Percentiles rank a stretch among this genome's conserved stretches.
These are phyloP conservation scores for Rhizopus delemar DNA, from an alignment of 371 early-diverging fungal genomes.

Conservation along the genomic window DNA sequence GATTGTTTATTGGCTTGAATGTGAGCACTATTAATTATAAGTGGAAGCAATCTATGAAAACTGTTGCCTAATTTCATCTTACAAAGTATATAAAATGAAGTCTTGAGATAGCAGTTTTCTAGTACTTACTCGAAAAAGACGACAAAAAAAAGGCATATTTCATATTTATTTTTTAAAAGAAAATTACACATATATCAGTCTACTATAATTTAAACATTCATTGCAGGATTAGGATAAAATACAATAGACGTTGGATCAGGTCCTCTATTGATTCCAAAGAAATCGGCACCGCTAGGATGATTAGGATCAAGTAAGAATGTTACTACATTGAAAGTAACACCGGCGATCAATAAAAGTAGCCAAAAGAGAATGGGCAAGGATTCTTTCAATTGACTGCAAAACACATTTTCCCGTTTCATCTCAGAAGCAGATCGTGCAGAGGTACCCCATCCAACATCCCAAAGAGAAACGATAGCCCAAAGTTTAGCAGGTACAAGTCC, in stretches of 20 bases:
- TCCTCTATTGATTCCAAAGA: slow-evolving; percentile 17
- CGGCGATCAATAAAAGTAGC: slow-evolving; percentile 33
- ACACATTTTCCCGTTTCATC: slow-evolving; percentile 37
- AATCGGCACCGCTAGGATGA: slow-evolving; percentile 11
- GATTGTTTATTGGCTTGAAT: too few species aligned
- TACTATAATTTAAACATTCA: too few species aligned
- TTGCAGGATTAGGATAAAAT: slow-evolving; percentile 41
- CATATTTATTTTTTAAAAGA: too few species aligned
- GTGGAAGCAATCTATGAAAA: too few species aligned
- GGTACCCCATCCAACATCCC: slow-evolving; percentile 66
- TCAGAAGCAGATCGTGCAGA: slow-evolving; percentile 52
- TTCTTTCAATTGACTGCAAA: slow-evolving; percentile 42
- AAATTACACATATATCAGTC: too few species aligned
- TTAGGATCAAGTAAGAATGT: slow-evolving; percentile 28
- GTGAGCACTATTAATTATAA: too few species aligned
- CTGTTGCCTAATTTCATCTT: too few species aligned
- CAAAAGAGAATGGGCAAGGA: slow-evolving; percentile 44
- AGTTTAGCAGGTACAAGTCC: slow-evolving; percentile 63
- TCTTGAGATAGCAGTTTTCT: too few species aligned
- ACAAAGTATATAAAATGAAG: too few species aligned
- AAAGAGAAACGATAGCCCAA: slow-evolving; percentile 59
- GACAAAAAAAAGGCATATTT: too few species aligned
- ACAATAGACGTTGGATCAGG: slow-evolving; percentile 39
- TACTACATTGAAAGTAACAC: slow-evolving; percentile 36
- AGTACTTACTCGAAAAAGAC: too few species aligned